phyloP scores from a whole-genome alignment of 2,329 filamentous ascomycete genomes.

The Xenoacremonium recifei region DNA sequence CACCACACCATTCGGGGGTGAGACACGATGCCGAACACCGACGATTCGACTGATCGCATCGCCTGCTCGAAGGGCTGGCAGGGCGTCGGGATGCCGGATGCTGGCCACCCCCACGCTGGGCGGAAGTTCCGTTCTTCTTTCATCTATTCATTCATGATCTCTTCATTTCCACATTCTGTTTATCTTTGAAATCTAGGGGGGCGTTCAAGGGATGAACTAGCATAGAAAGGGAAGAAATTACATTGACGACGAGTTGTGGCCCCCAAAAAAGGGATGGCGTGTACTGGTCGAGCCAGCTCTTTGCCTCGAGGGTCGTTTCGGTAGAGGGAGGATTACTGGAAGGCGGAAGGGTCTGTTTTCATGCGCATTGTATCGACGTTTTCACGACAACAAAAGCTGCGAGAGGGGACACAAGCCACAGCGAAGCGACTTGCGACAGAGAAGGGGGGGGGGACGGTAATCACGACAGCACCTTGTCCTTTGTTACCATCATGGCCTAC shows the following conservation, averaged over 20 bases:
- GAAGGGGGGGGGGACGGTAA: constrained; percentile 11
- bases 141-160: neutral
- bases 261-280: constrained; percentile 5
- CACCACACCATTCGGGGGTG: neutral
- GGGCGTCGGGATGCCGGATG: neutral
- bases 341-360: no score
- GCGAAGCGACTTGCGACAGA: constrained; percentile 2
- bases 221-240: constrained; percentile 10
- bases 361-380: neutral
- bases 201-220: constrained; percentile 8
- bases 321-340: neutral
- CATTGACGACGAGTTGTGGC: constrained; percentile 1
- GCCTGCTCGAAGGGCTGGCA: no score
- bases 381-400: no score
- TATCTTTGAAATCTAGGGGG: constrained; percentile 12
- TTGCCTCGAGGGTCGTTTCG: neutral
- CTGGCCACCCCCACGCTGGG: neutral
- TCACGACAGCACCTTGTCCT: constrained; percentile 15
- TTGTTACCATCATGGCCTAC: constrained; percentile 23
- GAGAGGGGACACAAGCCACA: neutral
- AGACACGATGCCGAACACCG: neutral
- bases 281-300: constrained; percentile 3
- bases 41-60: no score
- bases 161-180: neutral
- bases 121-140: no score